Evolutionary conservation across 2,329 filamentous ascomycete genomes (phyloP), one percentile per base, ranked within the genome.

Genomic region (Ophiostoma novo-ulmi): DNA sequence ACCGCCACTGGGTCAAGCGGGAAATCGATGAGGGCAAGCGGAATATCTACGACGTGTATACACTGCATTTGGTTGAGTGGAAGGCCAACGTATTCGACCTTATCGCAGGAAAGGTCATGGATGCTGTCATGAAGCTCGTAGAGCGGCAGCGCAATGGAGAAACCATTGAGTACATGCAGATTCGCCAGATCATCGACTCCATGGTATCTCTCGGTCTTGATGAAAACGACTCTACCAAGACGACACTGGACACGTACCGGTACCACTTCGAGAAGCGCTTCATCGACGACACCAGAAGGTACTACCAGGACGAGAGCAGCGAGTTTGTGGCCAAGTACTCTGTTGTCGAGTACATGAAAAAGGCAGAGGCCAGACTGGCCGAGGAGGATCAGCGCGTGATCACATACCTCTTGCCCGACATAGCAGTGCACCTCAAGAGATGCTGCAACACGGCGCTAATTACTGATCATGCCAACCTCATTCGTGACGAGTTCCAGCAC

Each of bases 331-430:
- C 93, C 13, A 94, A 98, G 80, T 99, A 99, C 79, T 97, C 91
- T 74, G 93, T 99, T 4, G 94, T 99, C 44, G 95, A 99, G 78
- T 99, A 98, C 81, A 98, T 99, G 95, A 98, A 98, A 85, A 99
- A 99, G 86, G 96, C 95, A 0, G 94, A 98, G 81, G 82, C 88
- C 61, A 89, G 95, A 41, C 82, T 99, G 72, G 88, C 92, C 8
- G 95, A 99, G 80, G 95, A 99, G 80, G 95, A 97, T 81, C 92
- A 94, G 78, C 92, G 95, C 36, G 95, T 99, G 11, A 89, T 89
- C 74, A 88, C 98, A 77, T 99, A 97, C 77, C 85, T 99, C 65
- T 93, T 98, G 77, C 88, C 89, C 48, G 95, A 99, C 80, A 97
- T 98, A 71, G 91, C 92, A 75, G 82, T 89, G 8, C 89, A 89